Evolutionary conservation across 164 flowering plant genomes (phyloP), one percentile per base, ranked within the genome.

Genomic region (Berberis vulgaris): DNA sequence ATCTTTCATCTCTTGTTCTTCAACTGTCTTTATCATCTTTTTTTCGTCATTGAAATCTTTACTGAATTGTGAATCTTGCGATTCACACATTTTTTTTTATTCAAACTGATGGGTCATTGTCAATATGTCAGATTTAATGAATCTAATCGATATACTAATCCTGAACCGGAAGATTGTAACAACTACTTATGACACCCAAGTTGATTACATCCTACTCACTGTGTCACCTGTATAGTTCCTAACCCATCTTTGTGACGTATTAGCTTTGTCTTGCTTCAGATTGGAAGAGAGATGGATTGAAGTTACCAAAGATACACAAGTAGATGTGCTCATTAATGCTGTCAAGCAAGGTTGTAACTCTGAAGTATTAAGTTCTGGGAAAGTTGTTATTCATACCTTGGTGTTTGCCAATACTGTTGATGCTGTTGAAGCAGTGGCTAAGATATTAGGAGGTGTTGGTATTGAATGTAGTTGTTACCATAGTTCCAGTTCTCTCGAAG

Each of bases 321-420:
- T 91, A 41, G 97, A 84, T 79, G 84, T 76, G 49, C 94, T 94
- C 42, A 77, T 94, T 64, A 74, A 80, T 67, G 89, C 96, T 66
- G 87, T 94, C 54, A 87, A 78, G 10, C 71, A 75, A 64, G 83
- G 81, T 47, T 54, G 63, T 53, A 65, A 40, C 42, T 59, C 78
- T 39, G 57, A 67, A 44, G 54, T 12, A 1, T 43, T 54, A 8
- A 75, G 66, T 73, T 57, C 76, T 55, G 76, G 55, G 58, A 60
- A 54, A 72, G 77, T 65, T 57, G 59, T 72, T 46, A 63, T 69
- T 66, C 77, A 96, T 65, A 94, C 99, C n/a, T 91, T 94, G 91
- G 87, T 94, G 65, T 94, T 94, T 82, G 99, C 86, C 11, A 94
- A 94, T 70, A 94, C 98, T 64, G 98, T 94, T 75, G 97, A 83